Evolutionary conservation across 169 alveolate species (phyloP).

Genomic region (Ichthyophthirius multifiliis): DNA sequence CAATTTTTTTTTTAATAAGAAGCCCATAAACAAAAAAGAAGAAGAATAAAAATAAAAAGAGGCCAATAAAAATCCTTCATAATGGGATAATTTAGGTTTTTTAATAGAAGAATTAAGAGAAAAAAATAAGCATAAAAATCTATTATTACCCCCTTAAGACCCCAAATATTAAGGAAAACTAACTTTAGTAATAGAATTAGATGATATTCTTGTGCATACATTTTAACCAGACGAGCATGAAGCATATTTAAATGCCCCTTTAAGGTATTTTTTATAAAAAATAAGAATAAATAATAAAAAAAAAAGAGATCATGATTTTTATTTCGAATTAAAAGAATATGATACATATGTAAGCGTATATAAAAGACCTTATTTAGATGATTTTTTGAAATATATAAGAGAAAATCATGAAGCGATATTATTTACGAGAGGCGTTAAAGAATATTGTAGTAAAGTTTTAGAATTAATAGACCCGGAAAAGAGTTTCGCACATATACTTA

Average conservation of each 20-base stretch:
- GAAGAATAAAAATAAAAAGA: not conserved
- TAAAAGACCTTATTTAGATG: constrained; percentile 37
- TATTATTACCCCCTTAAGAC: constrained; percentile 17
- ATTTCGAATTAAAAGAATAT: constrained; percentile 28
- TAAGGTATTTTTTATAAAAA: not conserved
- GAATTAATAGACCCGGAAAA: constrained; percentile 28
- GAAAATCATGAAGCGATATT: constrained; percentile 27
- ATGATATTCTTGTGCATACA: constrained; percentile 35
- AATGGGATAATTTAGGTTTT: constrained; percentile 21
- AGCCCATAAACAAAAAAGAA: not conserved
- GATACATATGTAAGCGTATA: constrained; percentile 30
- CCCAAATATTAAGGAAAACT: constrained; percentile 25
- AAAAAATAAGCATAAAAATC: constrained; percentile 7
- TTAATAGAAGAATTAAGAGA: constrained; percentile 15
- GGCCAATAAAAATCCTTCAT: not conserved
- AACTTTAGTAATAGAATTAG: constrained; percentile 40
- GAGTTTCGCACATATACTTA: constrained; percentile 22
- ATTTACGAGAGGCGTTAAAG: constrained; percentile 23
- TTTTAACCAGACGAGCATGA: constrained; percentile 43
- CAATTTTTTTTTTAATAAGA: not conserved
- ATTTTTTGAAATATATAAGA: constrained; percentile 29
- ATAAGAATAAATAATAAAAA: not conserved
- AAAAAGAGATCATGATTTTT: constrained; percentile 35
- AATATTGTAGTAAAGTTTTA: constrained; percentile 25
- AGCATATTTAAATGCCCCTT: constrained; percentile 39